Percentiles rank a stretch among this genome's conserved stretches.
These are phyloP conservation scores for Metschnikowia dekortorum DNA, from an alignment of 805 yeast species.

Conservation along the genomic window DNA sequence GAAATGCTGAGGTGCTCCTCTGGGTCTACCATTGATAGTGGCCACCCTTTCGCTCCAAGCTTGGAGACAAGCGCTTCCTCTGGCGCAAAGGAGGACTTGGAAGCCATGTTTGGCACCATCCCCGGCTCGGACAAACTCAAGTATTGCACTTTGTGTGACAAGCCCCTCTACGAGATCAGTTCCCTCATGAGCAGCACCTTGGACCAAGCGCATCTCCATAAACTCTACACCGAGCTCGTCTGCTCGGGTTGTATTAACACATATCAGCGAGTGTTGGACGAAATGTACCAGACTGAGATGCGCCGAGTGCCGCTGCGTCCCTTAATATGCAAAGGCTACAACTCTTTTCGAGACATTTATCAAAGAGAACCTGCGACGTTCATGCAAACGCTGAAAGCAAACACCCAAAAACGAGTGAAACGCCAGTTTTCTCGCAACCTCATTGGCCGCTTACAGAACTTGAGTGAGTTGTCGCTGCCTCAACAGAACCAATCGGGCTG, in stretches of 20 bases:
- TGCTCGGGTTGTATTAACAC: constrained; percentile 57
- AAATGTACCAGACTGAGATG: constrained; percentile 22
- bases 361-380: not conserved
- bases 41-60: not conserved
- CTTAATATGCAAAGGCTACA: not conserved
- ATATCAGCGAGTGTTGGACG: constrained; percentile 51
- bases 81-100: constrained; percentile 23
- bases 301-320: not conserved
- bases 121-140: constrained; percentile 39
- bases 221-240: constrained; percentile 49
- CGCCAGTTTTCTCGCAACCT: constrained; percentile 33
- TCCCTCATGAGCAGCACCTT: constrained; percentile 29
- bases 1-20: constrained; percentile 3
- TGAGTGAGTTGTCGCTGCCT: constrained; percentile 14
- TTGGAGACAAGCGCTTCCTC: not conserved
- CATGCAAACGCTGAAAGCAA: not conserved
- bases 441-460: constrained; percentile 16
- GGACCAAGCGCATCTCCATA: constrained; percentile 9
- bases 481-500: constrained; percentile 8
- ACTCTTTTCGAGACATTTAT: not conserved
- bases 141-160: constrained; percentile 66
- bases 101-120: constrained; percentile 35
- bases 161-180: constrained; percentile 60
- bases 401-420: constrained; percentile 5
- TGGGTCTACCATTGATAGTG: not conserved